These are phyloP conservation scores for Trapa bicornis DNA, from an alignment of 345 rosid species.

Conservation along the genomic window DNA sequence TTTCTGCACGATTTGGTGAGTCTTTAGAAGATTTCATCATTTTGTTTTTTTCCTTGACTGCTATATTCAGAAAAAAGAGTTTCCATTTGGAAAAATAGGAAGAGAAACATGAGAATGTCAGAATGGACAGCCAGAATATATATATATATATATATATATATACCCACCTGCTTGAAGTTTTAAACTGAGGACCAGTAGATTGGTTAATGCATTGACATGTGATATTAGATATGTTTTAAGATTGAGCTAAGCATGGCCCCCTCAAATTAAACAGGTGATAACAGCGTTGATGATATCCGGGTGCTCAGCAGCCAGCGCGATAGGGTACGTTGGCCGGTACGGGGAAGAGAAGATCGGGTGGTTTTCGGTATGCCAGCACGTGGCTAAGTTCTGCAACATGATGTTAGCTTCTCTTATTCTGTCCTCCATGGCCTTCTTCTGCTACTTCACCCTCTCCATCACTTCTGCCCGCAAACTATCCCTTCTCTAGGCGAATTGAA, in stretches of 20 bases:
- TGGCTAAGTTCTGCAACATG: slow-evolving; percentile 30
- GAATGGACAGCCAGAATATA: no score
- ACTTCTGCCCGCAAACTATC: slow-evolving; percentile 20
- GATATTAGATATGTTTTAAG: no score
- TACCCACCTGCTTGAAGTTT: no score
- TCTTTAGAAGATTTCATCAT: neutral
- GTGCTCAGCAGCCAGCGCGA: slow-evolving; percentile 39
- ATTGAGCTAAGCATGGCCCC: no score
- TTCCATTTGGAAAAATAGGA: no score
- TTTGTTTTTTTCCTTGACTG: neutral
- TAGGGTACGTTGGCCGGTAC: slow-evolving; percentile 28
- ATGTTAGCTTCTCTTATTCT: slow-evolving; percentile 18
- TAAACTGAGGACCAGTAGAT: no score
- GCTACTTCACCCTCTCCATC: slow-evolving; percentile 27
- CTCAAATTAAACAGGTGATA: slow-evolving; percentile 23
- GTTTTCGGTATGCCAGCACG: slow-evolving; percentile 25
- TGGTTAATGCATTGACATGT: no score
- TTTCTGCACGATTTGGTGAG: slow-evolving; percentile 46
- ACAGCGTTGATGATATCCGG: slow-evolving; percentile 37
- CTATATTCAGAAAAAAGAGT: neutral
- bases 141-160: no score
- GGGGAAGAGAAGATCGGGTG: slow-evolving; percentile 36
- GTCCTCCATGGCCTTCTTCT: slow-evolving; percentile 35
- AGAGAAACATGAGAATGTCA: no score
- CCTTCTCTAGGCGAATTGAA: slow-evolving; percentile 10